phyloP scores from a whole-genome alignment of 305 asterid species.

The Fraxinus floribunda region DNA sequence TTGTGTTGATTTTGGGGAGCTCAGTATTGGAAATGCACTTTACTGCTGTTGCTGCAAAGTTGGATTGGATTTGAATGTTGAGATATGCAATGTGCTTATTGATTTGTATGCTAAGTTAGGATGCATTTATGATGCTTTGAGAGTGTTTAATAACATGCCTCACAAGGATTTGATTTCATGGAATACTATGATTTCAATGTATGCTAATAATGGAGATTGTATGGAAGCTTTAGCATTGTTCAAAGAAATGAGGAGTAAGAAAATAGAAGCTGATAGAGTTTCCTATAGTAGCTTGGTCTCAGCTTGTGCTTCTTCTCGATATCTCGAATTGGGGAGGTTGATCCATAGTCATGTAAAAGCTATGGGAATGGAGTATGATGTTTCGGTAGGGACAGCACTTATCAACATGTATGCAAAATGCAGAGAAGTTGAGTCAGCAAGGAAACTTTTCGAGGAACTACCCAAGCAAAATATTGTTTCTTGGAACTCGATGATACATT shows the following conservation, averaged over 20 bases:
- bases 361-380: slow-evolving; percentile 30
- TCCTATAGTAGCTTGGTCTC: slow-evolving; percentile 43
- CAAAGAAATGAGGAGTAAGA: slow-evolving; percentile 32
- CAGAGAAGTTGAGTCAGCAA: slow-evolving; percentile 28
- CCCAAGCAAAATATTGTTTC: slow-evolving; percentile 36
- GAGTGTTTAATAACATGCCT: slow-evolving; percentile 33
- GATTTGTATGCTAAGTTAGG: slow-evolving; percentile 45
- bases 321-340: slow-evolving; percentile 35
- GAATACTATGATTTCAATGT: slow-evolving; percentile 47
- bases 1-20: too few relatives aligned
- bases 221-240: slow-evolving; percentile 30
- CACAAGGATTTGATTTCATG: slow-evolving; percentile 44
- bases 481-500: slow-evolving; percentile 52
- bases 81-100: slow-evolving; percentile 44
- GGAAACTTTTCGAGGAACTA: slow-evolving; percentile 40
- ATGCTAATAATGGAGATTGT: slow-evolving; percentile 29
- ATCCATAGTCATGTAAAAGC: slow-evolving; percentile 43
- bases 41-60: slow-evolving; percentile 42
- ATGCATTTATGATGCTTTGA: slow-evolving; percentile 32
- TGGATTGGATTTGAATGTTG: slow-evolving; percentile 34
- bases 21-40: slow-evolving; percentile 35
- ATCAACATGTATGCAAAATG: slow-evolving; percentile 42
- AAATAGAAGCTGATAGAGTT: slow-evolving; percentile 34
- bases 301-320: slow-evolving; percentile 32
- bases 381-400: slow-evolving; percentile 42